Conservation (phyloP, 2,329 filamentous ascomycete species). For the Thermoascus crustaceus region DNA sequence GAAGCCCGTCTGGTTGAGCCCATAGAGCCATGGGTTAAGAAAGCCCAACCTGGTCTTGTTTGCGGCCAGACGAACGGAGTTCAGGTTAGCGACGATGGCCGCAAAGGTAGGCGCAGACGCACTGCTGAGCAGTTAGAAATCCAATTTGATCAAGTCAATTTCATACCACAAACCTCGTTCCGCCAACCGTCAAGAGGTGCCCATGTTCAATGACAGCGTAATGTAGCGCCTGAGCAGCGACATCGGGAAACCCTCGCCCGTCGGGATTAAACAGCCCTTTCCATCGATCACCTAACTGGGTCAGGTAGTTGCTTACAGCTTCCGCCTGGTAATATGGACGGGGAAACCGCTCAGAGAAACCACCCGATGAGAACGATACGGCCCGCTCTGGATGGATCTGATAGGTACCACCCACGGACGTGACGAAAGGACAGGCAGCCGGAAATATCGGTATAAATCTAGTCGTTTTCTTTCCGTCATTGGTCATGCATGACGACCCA, state of each 20-base stretch:
- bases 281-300: conserved; percentile 33
- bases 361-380: conserved; percentile 44
- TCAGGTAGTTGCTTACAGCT: conserved; percentile 39
- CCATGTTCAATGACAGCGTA: conserved; percentile 36
- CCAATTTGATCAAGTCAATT: not conserved
- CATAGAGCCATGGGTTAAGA: conserved; percentile 55
- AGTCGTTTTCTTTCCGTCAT: conserved; percentile 46
- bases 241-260: conserved; percentile 55
- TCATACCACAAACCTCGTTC: conserved; percentile 33
- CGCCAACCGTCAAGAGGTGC: conserved; percentile 31
- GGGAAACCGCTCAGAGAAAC: conserved; percentile 44
- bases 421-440: conserved; percentile 54
- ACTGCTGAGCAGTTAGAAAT: conserved; percentile 16
- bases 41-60: conserved; percentile 50
- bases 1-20: conserved; percentile 34
- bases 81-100: conserved; percentile 55
- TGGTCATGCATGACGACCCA: conserved; percentile 46
- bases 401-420: conserved; percentile 53
- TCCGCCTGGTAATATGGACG: conserved; percentile 40
- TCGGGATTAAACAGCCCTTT: conserved; percentile 41
- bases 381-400: conserved; percentile 46
- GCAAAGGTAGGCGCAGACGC: conserved; percentile 57
- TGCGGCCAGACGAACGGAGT: conserved; percentile 51
- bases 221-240: conserved; percentile 48
- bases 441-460: conserved; percentile 50